These are phyloP conservation scores for Schwanniomyces yamadae DNA, from an alignment of 805 yeast species.

Conservation along the genomic window DNA sequence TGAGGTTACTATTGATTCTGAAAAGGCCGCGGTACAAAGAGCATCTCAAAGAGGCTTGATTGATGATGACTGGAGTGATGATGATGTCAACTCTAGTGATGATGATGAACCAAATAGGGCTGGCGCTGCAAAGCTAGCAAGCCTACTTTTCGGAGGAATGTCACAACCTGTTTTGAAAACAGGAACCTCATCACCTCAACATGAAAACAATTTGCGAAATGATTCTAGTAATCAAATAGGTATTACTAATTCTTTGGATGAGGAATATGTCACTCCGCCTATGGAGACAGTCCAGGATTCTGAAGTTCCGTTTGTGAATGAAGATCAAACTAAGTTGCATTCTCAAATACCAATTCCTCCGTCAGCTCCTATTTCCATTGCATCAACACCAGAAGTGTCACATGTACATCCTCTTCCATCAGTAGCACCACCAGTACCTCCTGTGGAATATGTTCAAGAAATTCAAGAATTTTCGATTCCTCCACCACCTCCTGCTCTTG, in stretches of 20 bases:
- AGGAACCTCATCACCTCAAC: constrained; percentile 10
- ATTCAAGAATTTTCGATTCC: constrained; percentile 10
- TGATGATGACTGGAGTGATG: constrained; percentile 47
- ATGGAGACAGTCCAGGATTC: too few relatives aligned
- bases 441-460: background rate
- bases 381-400: too few relatives aligned
- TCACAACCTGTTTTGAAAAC: constrained; percentile 33
- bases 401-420: too few relatives aligned
- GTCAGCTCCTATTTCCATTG: too few relatives aligned
- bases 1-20: constrained; percentile 45
- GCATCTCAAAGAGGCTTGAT: constrained; percentile 63
- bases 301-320: too few relatives aligned
- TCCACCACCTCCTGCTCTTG: constrained; percentile 10
- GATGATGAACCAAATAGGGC: constrained; percentile 49
- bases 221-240: too few relatives aligned
- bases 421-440: too few relatives aligned
- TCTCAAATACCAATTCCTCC: too few relatives aligned
- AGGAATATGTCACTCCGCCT: too few relatives aligned
- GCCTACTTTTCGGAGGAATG: constrained; percentile 52
- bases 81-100: constrained; percentile 41
- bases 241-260: too few relatives aligned
- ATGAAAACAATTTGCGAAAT: too few relatives aligned
- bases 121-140: constrained; percentile 58
- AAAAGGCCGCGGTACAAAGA: constrained; percentile 67
- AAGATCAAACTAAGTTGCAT: too few relatives aligned